Base-by-base conservation (phyloP, 2,329 filamentous ascomycete genomes). In the Apiospora aurea region DNA sequence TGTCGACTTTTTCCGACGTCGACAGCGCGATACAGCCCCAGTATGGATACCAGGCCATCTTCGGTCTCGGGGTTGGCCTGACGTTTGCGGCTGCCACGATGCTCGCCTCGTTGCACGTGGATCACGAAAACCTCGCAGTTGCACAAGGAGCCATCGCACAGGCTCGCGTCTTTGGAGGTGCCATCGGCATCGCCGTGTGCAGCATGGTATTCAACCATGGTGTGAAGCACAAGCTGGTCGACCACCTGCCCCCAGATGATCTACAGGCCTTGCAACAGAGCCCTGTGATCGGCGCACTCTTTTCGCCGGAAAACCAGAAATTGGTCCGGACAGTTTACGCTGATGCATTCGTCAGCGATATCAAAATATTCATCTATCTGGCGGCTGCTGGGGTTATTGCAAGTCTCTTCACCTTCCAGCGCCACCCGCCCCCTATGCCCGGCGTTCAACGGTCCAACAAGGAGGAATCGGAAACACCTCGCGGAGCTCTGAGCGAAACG, bases 91-190 rank as follows among this genome's bases (percentile, higher is more conserved):
- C 86, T 2, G 86, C 86, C 10, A 90, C 88, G 0, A 88, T 91
- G 72, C 86, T 90, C 76, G 88, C 87, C 2, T 87, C 86, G 66
- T 82, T 90, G 18, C 84, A 89, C 67, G 84, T 87, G 0, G 80
- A 84, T 24, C 79, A 81, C 10, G 82, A 82, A 71, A 86, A 89
- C 70, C 82, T 89, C 69, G 89, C 89, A 0, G 87, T 88, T 1
- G 88, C 88, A 0, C 88, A 91, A 75, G 90, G 89, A 0, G 86
- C 88, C 5, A 83, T 91, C 13, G 87, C 89, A 0, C 89, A 92
- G 78, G 85, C 87, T 1, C 85, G 90, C 18, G 87, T 91, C 0
- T 80, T 91, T 2, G 90, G 90, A 0, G 89, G 90, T 2, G 87
- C 87, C 49, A 83, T 91, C 41, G 90, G 89, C 0, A 83, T 91